Conservation (phyloP, 1,139 yeast species). For the Suhomyces yuchorum region DNA sequence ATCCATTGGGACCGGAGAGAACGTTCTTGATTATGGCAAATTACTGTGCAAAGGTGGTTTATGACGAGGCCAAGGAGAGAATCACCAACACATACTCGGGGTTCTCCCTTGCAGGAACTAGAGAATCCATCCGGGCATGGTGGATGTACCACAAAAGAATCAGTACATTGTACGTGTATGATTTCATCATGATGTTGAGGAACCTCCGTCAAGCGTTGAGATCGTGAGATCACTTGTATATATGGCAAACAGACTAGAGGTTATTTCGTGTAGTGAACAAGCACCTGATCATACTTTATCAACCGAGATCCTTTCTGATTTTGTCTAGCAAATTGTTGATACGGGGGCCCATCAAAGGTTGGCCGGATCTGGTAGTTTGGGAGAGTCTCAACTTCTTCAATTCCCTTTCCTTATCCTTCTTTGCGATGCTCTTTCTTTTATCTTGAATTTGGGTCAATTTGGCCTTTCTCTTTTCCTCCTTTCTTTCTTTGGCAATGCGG, state of each 20-base stretch:
- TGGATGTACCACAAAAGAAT: conserved; percentile 51
- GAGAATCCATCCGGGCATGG: conserved; percentile 37
- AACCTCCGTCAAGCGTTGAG: conserved; percentile 15
- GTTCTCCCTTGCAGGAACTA: conserved; percentile 44
- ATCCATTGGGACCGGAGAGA: conserved; percentile 85
- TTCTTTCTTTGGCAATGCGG: conserved; percentile 36
- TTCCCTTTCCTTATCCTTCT: conserved; percentile 33
- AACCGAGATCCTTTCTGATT: conserved; percentile 52
- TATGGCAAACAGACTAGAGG: background rate
- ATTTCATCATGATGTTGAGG: conserved; percentile 38
- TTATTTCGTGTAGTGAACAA: background rate
- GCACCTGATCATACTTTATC: no score
- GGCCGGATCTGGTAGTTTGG: conserved; percentile 72
- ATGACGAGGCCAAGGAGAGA: conserved; percentile 58
- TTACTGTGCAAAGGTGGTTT: conserved; percentile 83
- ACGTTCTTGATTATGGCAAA: conserved; percentile 87
- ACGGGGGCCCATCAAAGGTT: conserved; percentile 90
- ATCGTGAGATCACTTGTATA: conserved; percentile 1
- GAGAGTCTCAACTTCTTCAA: conserved; percentile 52
- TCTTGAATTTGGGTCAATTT: conserved; percentile 26
- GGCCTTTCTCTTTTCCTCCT: conserved; percentile 30
- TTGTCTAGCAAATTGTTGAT: conserved; percentile 78
- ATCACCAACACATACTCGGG: conserved; percentile 33
- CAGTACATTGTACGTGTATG: conserved; percentile 59
- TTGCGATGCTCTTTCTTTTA: conserved; percentile 20